A percentile compares a stretch with the other conserved stretches of the same genome.
Evolutionary conservation across 2,329 filamentous ascomycete species (phyloP).

Genomic region (Diaporthe vexans): DNA sequence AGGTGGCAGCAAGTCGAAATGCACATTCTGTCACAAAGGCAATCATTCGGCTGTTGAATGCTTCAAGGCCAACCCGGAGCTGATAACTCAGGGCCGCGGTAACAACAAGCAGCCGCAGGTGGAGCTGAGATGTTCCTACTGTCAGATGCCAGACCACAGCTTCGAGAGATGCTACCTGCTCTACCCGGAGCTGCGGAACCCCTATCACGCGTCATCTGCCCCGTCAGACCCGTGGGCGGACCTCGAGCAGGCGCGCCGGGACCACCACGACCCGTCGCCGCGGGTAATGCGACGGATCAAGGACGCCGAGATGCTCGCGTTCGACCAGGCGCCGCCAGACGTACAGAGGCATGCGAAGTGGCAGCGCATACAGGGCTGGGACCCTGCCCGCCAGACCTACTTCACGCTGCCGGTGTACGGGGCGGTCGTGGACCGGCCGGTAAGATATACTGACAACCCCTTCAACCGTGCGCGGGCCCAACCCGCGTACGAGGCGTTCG

Average conservation of each 20-base stretch:
- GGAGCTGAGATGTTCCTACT: background rate
- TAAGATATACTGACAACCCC: background rate
- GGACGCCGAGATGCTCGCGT: background rate
- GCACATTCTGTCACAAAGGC: background rate
- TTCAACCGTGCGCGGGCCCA: background rate
- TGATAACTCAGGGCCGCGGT: background rate
- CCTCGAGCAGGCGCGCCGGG: background rate
- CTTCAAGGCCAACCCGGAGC: background rate
- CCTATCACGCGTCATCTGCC: background rate
- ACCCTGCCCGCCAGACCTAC: background rate
- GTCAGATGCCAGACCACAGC: background rate
- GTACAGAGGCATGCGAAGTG: background rate
- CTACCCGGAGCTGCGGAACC: background rate
- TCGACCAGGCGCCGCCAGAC: background rate
- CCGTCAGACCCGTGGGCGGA: background rate
- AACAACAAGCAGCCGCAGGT: background rate
- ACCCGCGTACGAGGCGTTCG: background rate
- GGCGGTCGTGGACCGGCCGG: background rate
- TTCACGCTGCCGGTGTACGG: slow-evolving; percentile 7
- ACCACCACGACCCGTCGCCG: background rate
- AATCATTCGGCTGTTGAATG: background rate
- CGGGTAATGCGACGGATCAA: background rate
- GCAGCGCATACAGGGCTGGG: slow-evolving; percentile 20
- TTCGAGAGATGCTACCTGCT: background rate
- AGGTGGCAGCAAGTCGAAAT: background rate